phyloP scores from a whole-genome alignment of 306 rosid genomes.

The Canavalia gladiata region DNA sequence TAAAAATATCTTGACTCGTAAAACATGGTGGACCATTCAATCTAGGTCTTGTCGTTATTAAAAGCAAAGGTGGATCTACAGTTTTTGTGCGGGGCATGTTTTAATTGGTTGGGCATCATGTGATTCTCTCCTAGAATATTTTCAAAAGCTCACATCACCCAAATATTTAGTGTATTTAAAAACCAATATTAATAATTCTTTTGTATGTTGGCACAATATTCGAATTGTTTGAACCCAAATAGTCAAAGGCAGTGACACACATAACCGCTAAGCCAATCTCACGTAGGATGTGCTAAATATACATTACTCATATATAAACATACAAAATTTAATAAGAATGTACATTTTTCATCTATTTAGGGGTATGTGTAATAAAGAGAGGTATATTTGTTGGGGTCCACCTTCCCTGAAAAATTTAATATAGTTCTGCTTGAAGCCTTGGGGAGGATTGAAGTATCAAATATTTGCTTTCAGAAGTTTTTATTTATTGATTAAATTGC shows the following conservation, averaged over 20 bases:
- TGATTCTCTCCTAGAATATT: constrained; percentile 6
- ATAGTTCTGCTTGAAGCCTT: not conserved
- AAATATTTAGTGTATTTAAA: not conserved
- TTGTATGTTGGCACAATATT: not conserved
- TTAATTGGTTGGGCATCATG: not conserved
- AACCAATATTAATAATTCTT: not conserved
- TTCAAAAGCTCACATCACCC: not conserved
- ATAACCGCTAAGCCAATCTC: not conserved
- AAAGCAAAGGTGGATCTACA: not conserved
- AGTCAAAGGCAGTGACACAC: constrained; percentile 3
- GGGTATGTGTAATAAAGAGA: not conserved
- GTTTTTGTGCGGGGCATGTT: not conserved
- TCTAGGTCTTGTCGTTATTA: constrained; percentile 2
- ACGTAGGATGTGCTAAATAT: not conserved
- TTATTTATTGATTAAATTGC: not conserved
- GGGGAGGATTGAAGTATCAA: constrained; percentile 17
- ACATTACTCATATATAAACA: not conserved
- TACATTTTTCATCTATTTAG: not conserved
- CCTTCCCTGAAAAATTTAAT: not conserved
- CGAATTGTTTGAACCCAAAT: constrained; percentile 10
- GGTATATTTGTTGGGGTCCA: not conserved
- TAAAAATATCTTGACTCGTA: not conserved
- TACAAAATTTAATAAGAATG: not conserved
- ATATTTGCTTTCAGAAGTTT: not conserved
- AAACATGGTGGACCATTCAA: constrained; percentile 23